Evolutionary conservation across 306 rosid genomes (phyloP).

Genomic region (Fragaria nilgerrensis): DNA sequence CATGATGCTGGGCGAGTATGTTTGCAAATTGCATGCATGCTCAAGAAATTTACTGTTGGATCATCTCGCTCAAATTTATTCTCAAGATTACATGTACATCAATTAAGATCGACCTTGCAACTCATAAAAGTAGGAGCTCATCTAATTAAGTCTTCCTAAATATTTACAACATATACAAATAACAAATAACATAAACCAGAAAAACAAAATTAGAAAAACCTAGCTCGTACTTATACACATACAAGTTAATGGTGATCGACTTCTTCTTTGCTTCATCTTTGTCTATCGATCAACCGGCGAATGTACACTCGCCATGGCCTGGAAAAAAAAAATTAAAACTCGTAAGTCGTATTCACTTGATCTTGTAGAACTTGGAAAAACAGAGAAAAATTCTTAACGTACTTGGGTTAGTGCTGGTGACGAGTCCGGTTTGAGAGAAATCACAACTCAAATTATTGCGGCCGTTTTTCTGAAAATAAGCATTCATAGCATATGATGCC

Average conservation of each 20-base stretch:
- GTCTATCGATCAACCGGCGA: neutral
- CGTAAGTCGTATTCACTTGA: neutral
- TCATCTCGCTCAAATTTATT: neutral
- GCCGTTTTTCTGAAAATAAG: slow-evolving; percentile 26
- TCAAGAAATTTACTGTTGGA: neutral
- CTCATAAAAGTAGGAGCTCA: neutral
- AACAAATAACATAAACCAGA: too few relatives aligned
- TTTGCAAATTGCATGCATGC: neutral
- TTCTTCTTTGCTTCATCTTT: neutral
- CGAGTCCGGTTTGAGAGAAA: neutral
- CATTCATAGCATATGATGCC: slow-evolving; percentile 73
- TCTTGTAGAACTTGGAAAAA: neutral
- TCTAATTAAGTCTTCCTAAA: neutral
- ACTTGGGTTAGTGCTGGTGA: neutral
- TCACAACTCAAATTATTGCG: neutral
- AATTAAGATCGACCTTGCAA: neutral
- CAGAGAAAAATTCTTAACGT: neutral
- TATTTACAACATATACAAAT: too few relatives aligned
- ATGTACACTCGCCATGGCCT: neutral
- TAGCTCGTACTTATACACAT: too few relatives aligned
- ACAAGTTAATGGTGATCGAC: too few relatives aligned
- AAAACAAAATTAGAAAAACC: too few relatives aligned
- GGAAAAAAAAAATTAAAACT: neutral
- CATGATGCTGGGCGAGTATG: neutral
- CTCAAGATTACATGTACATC: neutral